These are phyloP conservation scores for Fennellomyces sp. DNA, from an alignment of 371 early-diverging fungal species.

Conservation along the genomic window DNA sequence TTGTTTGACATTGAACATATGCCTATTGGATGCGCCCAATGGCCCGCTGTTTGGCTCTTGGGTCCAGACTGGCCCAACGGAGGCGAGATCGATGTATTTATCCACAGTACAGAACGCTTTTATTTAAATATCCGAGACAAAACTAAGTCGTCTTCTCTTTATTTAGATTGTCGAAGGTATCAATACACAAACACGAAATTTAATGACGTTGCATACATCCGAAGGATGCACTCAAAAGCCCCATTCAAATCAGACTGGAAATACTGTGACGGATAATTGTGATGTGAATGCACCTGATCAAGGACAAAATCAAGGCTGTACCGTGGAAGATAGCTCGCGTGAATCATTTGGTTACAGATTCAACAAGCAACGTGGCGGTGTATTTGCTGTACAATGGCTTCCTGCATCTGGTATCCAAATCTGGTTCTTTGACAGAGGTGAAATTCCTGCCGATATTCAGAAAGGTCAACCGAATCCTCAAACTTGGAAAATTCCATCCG, in stretches of 20 bases:
- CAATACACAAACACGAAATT: conserved; percentile 25
- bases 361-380: conserved; percentile 37
- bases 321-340: conserved; percentile 13
- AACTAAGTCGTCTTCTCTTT: background rate
- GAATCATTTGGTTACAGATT: conserved; percentile 30
- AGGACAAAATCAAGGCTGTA: conserved; percentile 19
- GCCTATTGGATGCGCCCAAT: conserved; percentile 41
- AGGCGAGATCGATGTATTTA: conserved; percentile 39
- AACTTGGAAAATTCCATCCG: conserved; percentile 27
- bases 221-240: conserved; percentile 9
- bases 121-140: no score
- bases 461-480: conserved; percentile 19
- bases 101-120: background rate
- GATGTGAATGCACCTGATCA: conserved; percentile 8
- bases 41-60: conserved; percentile 43
- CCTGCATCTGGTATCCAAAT: conserved; percentile 26
- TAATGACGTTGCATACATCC: conserved; percentile 24
- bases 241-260: background rate
- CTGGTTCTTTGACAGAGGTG: conserved; percentile 33
- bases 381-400: conserved; percentile 36
- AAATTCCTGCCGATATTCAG: conserved; percentile 35
- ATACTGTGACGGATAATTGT: background rate
- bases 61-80: conserved; percentile 38
- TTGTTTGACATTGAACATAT: conserved; percentile 41
- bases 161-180: conserved; percentile 35